Percentiles rank a stretch among this genome's conserved stretches.
Evolutionary conservation across 495 filamentous ascomycete genomes (phyloP).

Genomic region (Xylaria sp.): DNA sequence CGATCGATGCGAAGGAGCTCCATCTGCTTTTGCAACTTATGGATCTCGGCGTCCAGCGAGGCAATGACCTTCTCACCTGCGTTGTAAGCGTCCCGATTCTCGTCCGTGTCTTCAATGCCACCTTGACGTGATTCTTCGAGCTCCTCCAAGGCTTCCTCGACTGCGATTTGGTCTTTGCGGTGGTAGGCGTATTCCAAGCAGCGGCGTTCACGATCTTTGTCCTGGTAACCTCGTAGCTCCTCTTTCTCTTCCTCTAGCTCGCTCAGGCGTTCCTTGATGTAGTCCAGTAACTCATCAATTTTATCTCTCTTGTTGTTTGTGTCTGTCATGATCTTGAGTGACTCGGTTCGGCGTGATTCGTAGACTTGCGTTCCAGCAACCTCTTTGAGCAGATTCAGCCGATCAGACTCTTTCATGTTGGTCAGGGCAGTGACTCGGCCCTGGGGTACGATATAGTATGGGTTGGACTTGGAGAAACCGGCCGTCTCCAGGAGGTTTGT

Average conservation of each 20-base stretch:
- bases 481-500: conserved; percentile 95
- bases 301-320: conserved; percentile 93
- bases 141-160: conserved; percentile 76
- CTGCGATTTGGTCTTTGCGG: conserved; percentile 82
- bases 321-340: conserved; percentile 94
- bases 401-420: conserved; percentile 96
- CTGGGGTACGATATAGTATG: conserved; percentile 98
- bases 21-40: conserved; percentile 78
- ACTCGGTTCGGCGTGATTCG: conserved; percentile 87
- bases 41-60: conserved; percentile 77
- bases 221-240: conserved; percentile 88
- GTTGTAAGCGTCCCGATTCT: conserved; percentile 77
- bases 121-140: conserved; percentile 82
- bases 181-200: conserved; percentile 96
- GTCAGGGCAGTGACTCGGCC: conserved; percentile 94
- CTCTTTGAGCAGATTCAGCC: conserved; percentile 90
- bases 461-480: conserved; percentile 95
- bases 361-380: conserved; percentile 98
- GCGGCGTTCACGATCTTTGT: conserved; percentile 90
- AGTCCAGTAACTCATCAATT: conserved; percentile 89
- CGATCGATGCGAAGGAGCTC: conserved; percentile 90
- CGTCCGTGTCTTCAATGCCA: conserved; percentile 82
- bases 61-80: conserved; percentile 82
- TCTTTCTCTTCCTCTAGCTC: conserved; percentile 98
- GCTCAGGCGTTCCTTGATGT: conserved; percentile 85